A percentile compares a stretch with the other conserved stretches of the same genome.
Conservation (phyloP, 257 asterid genomes). For the Hygrophila difformis region DNA sequence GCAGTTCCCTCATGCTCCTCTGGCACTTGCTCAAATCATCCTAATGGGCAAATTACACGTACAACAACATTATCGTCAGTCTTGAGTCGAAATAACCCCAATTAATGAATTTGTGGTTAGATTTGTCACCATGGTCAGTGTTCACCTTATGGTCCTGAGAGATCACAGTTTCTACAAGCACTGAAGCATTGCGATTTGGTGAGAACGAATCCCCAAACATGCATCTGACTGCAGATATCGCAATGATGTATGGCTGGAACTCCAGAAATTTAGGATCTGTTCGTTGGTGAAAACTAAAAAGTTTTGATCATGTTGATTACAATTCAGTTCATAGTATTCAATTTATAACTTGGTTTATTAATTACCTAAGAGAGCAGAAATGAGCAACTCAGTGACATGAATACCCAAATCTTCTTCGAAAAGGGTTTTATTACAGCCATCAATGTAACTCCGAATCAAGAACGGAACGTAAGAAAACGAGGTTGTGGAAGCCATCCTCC, state of each 20-base stretch:
- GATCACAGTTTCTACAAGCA: slow-evolving; percentile 22
- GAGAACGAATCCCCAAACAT: slow-evolving; percentile 18
- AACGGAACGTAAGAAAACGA: slow-evolving; percentile 46
- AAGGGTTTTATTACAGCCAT: slow-evolving; percentile 15
- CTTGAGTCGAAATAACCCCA: too few relatives aligned
- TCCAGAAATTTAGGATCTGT: slow-evolving; percentile 45
- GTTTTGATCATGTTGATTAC: not conserved
- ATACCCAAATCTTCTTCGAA: slow-evolving; percentile 20
- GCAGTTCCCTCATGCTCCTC: slow-evolving; percentile 20
- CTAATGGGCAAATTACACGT: slow-evolving; percentile 22
- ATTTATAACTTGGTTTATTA: too few relatives aligned
- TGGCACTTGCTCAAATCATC: slow-evolving; percentile 44
- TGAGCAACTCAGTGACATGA: slow-evolving; percentile 29
- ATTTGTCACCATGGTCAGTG: too few relatives aligned
- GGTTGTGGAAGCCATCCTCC: slow-evolving; percentile 50
- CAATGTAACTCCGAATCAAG: slow-evolving; percentile 16
- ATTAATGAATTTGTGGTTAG: too few relatives aligned
- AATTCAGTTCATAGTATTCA: not conserved
- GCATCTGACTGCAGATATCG: slow-evolving; percentile 34
- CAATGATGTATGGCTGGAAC: slow-evolving; percentile 45
- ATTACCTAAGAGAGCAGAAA: slow-evolving; percentile 46
- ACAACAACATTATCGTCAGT: too few relatives aligned
- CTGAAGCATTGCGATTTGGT: slow-evolving; percentile 3
- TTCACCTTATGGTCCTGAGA: slow-evolving; percentile 45
- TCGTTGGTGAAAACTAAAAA: not conserved